Evolutionary conservation across 2,329 filamentous ascomycete genomes (phyloP), one percentile per base, ranked within the genome.

Genomic region (Sclerotinia sclerotiorum): DNA sequence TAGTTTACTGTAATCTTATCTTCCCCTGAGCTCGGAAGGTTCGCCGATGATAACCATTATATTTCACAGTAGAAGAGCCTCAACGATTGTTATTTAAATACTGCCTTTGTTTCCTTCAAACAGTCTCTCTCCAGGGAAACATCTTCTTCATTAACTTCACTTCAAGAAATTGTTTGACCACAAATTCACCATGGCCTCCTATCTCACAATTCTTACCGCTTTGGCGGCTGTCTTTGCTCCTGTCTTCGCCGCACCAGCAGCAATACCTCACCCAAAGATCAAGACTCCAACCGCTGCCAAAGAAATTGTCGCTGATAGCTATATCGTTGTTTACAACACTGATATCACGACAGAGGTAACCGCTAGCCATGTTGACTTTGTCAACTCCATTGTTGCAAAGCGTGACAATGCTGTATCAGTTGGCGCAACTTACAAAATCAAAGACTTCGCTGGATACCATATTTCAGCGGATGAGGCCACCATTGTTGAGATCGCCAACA

Each of bases 291-390:
- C 88, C 2, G 77, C 81, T 44, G 82, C 81, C 67, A 72, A 72
- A 13, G 79, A 86, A 73, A 77, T 84, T 69, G 82, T 89, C 52
- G 79, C 83, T 42, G 83, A 86, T 79, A 81, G 82, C 61, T 90
- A 88, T 78, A 89, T 90, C 70, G 86, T 89, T 67, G 86, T 90
- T 69, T 89, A 88, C 81, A 86, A 88, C 77, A 81, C 80, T 71
- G 83, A 82, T 67, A 83, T 82, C 72, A 80, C 79, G 70, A 79
- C 82, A 29, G 81, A 81, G 21, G 79, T 79, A 49, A 83, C 89
- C 73, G 77, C 79, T 49, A 79, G 81, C 61, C 84, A 87, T 76
- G 79, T 85, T 74, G 77, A 80, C 44, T 80, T 78, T 68, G 81
- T 87, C 74, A 81, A 79, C 68, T 75, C 80, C 54, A 77, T 82